A percentile compares a stretch with the other conserved stretches of the same genome.
phyloP scores from a whole-genome alignment of 2,329 filamentous ascomycete species.

The Trichoderma harzianum region DNA sequence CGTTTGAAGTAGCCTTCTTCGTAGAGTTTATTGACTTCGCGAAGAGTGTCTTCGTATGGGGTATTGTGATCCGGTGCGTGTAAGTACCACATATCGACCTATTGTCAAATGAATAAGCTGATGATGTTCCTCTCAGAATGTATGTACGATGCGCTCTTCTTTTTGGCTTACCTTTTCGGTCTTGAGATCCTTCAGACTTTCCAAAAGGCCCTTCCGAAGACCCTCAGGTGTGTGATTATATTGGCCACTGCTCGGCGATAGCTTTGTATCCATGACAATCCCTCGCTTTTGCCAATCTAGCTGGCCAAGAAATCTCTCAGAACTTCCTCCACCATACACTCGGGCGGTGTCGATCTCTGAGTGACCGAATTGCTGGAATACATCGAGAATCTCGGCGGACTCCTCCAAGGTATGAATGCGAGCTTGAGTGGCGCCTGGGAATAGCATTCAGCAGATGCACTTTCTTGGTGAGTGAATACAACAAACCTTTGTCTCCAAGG shows the following conservation, averaged over 20 bases:
- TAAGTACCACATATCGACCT: conserved; percentile 25
- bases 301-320: conserved; percentile 14
- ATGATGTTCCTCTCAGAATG: no score
- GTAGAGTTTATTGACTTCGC: conserved; percentile 65
- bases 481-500: conserved; percentile 12
- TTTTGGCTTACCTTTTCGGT: conserved; percentile 16
- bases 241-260: not conserved
- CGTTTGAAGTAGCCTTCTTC: conserved; percentile 68
- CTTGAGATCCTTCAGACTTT: conserved; percentile 13
- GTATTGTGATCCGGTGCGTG: conserved; percentile 57
- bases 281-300: conserved; percentile 14
- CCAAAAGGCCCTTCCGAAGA: not conserved
- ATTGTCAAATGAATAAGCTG: not conserved
- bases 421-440: conserved; percentile 8
- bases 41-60: conserved; percentile 66
- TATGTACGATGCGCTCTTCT: not conserved
- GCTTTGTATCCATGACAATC: conserved; percentile 12
- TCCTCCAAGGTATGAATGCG: conserved; percentile 13
- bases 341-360: conserved; percentile 17
- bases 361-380: conserved; percentile 15
- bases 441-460: not conserved
- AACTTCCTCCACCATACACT: conserved; percentile 13
- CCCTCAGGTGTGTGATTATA: not conserved
- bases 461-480: not conserved
- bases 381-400: conserved; percentile 5